Conservation (phyloP, 2,329 filamentous ascomycete genomes). For the Fusarium irregulare region DNA sequence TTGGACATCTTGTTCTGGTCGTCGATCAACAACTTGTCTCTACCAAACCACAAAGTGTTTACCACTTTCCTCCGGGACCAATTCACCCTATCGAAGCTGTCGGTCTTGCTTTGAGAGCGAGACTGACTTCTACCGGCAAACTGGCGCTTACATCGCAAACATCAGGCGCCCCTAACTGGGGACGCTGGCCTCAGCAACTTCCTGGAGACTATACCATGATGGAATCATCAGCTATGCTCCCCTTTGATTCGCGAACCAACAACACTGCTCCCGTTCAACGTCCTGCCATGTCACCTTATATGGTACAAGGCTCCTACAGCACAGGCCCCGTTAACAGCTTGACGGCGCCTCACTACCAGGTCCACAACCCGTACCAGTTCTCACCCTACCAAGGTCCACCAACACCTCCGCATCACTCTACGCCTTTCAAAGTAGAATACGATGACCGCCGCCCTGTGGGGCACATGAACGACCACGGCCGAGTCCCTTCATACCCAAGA, state of each 20-base stretch:
- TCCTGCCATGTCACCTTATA: constrained; percentile 59
- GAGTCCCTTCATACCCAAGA: constrained; percentile 43
- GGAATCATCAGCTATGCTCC: constrained; percentile 59
- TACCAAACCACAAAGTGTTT: constrained; percentile 17
- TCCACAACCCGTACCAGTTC: constrained; percentile 58
- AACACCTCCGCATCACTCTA: constrained; percentile 48
- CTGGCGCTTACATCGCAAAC: constrained; percentile 63
- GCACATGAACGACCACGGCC: constrained; percentile 40
- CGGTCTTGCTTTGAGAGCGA: constrained; percentile 44
- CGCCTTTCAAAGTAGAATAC: constrained; percentile 51
- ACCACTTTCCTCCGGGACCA: constrained; percentile 10
- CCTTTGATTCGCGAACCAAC: constrained; percentile 60
- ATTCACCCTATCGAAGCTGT: constrained; percentile 9
- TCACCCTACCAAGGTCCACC: constrained; percentile 55
- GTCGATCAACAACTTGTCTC: constrained; percentile 2
- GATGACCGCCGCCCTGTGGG: constrained; percentile 47
- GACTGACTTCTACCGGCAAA: constrained; percentile 40
- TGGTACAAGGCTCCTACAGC: constrained; percentile 58
- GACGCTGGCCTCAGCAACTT: constrained; percentile 65
- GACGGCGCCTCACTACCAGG: constrained; percentile 56
- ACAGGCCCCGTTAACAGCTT: constrained; percentile 57
- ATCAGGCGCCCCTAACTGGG: constrained; percentile 62
- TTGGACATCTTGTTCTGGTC: constrained; percentile 10
- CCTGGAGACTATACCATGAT: constrained; percentile 61
- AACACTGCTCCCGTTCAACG: constrained; percentile 56